These are phyloP conservation scores for Penicillium cataractarum DNA, from an alignment of 495 filamentous ascomycete genomes.

Conservation along the genomic window DNA sequence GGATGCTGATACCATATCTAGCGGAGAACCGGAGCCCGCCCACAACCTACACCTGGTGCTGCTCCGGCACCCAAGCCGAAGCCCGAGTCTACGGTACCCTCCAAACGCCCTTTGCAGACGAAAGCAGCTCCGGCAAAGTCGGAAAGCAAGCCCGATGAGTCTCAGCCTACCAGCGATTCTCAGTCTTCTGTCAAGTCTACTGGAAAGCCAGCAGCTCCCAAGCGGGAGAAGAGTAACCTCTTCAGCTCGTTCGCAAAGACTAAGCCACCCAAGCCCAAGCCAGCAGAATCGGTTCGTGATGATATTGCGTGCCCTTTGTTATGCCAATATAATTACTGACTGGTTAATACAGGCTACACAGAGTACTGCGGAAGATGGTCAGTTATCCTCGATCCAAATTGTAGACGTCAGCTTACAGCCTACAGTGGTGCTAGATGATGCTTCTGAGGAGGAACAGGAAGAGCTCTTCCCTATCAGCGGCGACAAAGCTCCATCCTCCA, in stretches of 20 bases:
- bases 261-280: constrained; percentile 66
- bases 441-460: constrained; percentile 77
- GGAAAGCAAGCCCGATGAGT: constrained; percentile 36
- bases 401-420: constrained; percentile 21
- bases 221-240: constrained; percentile 67
- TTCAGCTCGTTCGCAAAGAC: constrained; percentile 86
- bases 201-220: constrained; percentile 48
- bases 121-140: constrained; percentile 29
- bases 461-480: constrained; percentile 55
- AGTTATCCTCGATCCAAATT: constrained; percentile 12
- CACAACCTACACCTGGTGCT: constrained; percentile 27
- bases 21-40: constrained; percentile 52
- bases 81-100: constrained; percentile 35
- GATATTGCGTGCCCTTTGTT: constrained; percentile 3
- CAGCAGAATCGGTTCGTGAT: constrained; percentile 47
- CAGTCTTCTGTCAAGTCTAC: constrained; percentile 39
- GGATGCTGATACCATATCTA: constrained; percentile 29
- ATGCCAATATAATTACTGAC: background rate
- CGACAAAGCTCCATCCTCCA: constrained; percentile 36
- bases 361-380: constrained; percentile 58
- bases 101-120: constrained; percentile 39
- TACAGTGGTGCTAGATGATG: constrained; percentile 51
- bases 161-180: constrained; percentile 30
- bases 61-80: constrained; percentile 17
- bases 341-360: constrained; percentile 23